phyloP scores from a whole-genome alignment of 2,329 filamentous ascomycete genomes.

The Fusarium sp. region DNA sequence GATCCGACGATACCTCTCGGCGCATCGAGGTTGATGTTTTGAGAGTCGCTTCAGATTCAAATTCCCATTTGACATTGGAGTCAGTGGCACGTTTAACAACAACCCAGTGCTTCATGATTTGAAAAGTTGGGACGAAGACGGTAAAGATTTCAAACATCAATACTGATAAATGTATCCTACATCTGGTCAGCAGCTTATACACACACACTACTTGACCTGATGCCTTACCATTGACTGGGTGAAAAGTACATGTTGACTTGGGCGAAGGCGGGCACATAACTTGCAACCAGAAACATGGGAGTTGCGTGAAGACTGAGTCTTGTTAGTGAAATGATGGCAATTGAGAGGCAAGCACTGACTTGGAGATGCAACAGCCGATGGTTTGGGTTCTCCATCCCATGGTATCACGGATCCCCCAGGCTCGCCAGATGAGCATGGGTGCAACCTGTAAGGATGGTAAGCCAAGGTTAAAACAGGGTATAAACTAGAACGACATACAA shows the following conservation, averaged over 20 bases:
- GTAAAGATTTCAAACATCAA: constrained; percentile 69
- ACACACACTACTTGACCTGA: constrained; percentile 58
- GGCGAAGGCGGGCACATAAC: constrained; percentile 61
- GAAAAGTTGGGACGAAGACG: constrained; percentile 70
- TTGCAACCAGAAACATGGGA: constrained; percentile 72
- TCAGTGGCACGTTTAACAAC: constrained; percentile 49
- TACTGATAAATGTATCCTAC: constrained; percentile 60
- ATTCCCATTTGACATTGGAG: constrained; percentile 16
- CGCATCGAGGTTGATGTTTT: constrained; percentile 29
- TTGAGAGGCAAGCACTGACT: constrained; percentile 45
- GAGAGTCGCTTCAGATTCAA: constrained; percentile 16
- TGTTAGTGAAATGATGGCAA: constrained; percentile 3
- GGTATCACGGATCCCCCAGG: constrained; percentile 70
- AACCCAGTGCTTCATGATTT: constrained; percentile 59
- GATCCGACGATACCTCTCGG: not conserved
- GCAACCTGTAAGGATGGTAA: constrained; percentile 48
- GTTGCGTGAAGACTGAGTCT: constrained; percentile 67
- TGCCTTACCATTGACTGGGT: constrained; percentile 69
- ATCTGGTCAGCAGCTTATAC: not conserved
- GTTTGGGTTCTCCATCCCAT: constrained; percentile 74
- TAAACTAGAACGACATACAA: constrained; percentile 49
- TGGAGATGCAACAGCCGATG: constrained; percentile 59
- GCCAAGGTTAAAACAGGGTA: not conserved
- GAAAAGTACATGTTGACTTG: constrained; percentile 64
- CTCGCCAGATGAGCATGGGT: constrained; percentile 68